These are phyloP conservation scores for Penicilliopsis zonata DNA, from an alignment of 495 filamentous ascomycete genomes.

Conservation along the genomic window DNA sequence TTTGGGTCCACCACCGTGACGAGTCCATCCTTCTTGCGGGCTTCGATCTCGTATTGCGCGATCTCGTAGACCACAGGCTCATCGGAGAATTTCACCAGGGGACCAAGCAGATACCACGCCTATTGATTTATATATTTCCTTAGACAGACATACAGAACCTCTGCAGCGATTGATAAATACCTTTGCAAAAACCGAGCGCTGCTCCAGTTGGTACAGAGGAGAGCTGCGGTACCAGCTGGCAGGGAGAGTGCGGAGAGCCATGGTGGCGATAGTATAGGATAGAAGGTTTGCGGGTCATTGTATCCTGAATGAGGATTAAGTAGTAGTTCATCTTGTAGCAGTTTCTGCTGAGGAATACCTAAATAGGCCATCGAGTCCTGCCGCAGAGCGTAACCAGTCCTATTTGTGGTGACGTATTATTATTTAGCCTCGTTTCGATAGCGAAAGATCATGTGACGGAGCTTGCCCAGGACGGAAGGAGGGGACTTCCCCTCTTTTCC, in stretches of 20 bases:
- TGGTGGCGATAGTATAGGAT: too few relatives aligned
- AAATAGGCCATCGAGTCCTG: too few relatives aligned
- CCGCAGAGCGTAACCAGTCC: too few relatives aligned
- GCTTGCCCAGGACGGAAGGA: too few relatives aligned
- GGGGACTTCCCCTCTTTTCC: too few relatives aligned
- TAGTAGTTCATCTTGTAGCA: too few relatives aligned
- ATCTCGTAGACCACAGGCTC: slow-evolving; percentile 40
- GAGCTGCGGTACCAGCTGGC: slow-evolving; percentile 33
- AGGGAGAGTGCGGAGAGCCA: slow-evolving; percentile 30
- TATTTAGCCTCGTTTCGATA: too few relatives aligned
- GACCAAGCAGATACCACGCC: slow-evolving; percentile 55
- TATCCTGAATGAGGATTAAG: too few relatives aligned
- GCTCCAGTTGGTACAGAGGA: slow-evolving; percentile 38
- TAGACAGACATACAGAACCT: neutral
- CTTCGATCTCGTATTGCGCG: slow-evolving; percentile 37
- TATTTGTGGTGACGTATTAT: too few relatives aligned
- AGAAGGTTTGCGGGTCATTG: too few relatives aligned
- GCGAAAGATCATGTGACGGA: too few relatives aligned
- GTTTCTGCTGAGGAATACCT: too few relatives aligned
- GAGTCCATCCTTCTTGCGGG: slow-evolving; percentile 28
- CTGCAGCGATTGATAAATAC: slow-evolving; percentile 7
- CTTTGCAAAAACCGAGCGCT: slow-evolving; percentile 42
- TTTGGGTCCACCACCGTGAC: neutral
- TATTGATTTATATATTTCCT: slow-evolving; percentile 8
- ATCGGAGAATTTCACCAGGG: slow-evolving; percentile 39